Conservation (phyloP, 2,329 filamentous ascomycete species). For the Arthrinium phaeospermum region DNA sequence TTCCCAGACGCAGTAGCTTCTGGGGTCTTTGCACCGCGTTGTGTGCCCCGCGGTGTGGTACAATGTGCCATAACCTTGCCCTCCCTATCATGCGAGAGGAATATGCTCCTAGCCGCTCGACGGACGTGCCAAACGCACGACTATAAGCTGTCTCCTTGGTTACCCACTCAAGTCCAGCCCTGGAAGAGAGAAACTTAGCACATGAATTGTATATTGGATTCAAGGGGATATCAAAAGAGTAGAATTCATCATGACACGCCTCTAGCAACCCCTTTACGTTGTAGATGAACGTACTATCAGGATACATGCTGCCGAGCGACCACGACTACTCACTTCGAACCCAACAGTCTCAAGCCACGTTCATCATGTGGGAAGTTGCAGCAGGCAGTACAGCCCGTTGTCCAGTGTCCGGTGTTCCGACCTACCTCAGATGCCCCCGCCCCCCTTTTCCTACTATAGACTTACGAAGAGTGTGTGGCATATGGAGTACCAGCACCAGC, state of each 20-base stretch:
- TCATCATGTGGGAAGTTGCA: too few species aligned
- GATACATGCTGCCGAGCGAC: too few species aligned
- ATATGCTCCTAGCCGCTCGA: conserved; percentile 9
- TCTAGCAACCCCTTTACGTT: too few species aligned
- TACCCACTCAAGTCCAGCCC: background rate
- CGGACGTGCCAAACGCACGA: conserved; percentile 1
- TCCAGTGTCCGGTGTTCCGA: too few species aligned
- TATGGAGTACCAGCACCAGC: background rate
- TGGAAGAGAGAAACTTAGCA: too few species aligned
- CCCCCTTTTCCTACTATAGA: background rate
- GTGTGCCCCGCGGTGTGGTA: background rate
- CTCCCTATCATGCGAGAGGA: background rate
- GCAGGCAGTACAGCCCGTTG: too few species aligned
- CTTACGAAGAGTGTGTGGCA: background rate
- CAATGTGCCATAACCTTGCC: background rate
- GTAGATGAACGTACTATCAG: too few species aligned
- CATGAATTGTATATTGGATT: background rate
- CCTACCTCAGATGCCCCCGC: too few species aligned
- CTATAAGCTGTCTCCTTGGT: background rate
- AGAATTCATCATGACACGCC: too few species aligned
- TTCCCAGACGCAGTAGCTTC: background rate
- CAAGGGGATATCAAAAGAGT: background rate
- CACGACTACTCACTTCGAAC: too few species aligned
- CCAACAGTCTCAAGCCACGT: too few species aligned
- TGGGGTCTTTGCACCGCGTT: background rate